These are phyloP conservation scores for Epichloe glyceriae DNA, from an alignment of 2,329 filamentous ascomycete species.

Conservation along the genomic window DNA sequence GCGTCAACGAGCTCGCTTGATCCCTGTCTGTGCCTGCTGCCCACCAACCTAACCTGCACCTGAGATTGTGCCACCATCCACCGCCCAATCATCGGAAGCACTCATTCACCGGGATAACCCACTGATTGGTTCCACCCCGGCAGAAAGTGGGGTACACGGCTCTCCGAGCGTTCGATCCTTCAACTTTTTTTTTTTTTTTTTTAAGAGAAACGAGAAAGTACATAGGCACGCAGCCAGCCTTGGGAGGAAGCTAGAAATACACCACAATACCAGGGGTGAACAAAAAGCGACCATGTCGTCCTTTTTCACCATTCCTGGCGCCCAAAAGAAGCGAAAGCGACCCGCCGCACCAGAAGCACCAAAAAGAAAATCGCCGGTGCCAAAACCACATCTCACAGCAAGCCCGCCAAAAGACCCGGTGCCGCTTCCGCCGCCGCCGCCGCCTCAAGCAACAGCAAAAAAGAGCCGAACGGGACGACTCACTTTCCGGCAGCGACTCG, in stretches of 20 bases:
- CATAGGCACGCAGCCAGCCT: background rate
- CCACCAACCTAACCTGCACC: background rate
- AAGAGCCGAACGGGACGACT: conserved; percentile 48
- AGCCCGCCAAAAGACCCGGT: conserved; percentile 14
- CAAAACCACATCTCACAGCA: conserved; percentile 23
- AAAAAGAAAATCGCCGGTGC: conserved; percentile 45
- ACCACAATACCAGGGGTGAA: background rate
- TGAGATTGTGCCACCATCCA: conserved; percentile 19
- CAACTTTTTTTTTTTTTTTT: conserved; percentile 28
- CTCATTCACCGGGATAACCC: conserved; percentile 11
- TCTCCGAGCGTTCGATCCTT: conserved; percentile 14
- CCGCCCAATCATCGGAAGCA: conserved; percentile 22
- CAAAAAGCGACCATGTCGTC: conserved; percentile 58
- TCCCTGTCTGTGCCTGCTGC: background rate
- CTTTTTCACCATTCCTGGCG: conserved; percentile 83
- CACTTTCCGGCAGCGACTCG: conserved; percentile 76
- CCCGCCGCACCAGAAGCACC: conserved; percentile 37
- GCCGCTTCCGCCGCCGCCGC: conserved; percentile 15
- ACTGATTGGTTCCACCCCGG: conserved; percentile 13
- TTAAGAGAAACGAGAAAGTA: background rate
- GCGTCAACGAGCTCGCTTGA: conserved; percentile 18
- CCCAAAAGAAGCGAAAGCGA: conserved; percentile 84
- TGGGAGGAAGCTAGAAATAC: background rate
- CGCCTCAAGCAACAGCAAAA: conserved; percentile 27
- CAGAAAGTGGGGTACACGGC: conserved; percentile 9